Evolutionary conservation across 345 rosid species (phyloP), one percentile per base, ranked within the genome.

Genomic region (Litchi chinensis): DNA sequence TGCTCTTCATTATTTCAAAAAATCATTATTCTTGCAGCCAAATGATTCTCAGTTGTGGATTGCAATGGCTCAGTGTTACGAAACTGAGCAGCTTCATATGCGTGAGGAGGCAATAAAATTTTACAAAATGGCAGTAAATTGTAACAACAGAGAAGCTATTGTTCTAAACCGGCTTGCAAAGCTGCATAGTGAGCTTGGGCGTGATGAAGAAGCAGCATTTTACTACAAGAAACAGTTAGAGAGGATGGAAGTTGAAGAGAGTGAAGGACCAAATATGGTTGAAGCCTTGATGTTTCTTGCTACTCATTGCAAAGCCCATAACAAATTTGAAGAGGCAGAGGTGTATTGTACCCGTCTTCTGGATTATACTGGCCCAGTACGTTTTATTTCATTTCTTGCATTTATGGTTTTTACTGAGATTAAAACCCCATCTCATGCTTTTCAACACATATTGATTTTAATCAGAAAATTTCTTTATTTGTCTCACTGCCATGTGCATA

Each of bases 31-130:
- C 86, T 91, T 94, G 83, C 98, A 93, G 77, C 95, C 98, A 3
- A 90, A 81, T 79, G 98, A 96, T 88, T 91, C 98, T 81, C 89
- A 98, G 77, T 71, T 92, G 81, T 96, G 98, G 99, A 94, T 94
- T 74, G 99, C 99, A 5, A 96, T 96, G 97, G 99, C 95, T 72
- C 94, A 94, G 74, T 94, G 98, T 82, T 96, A 93, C 70, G 93
- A 94, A 76, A 88, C 93, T 0, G 95, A 96, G 57, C 91, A 93
- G 85, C 93, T 96, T 76, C 91, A 84, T 80, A 90, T 94, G 95
- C 92, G 90, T 43, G 98, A 94, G 84, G 97, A 91, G 65, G 98
- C 99, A 81, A 91, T 96, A 78, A 91, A 93, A 86, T 96, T 98
- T 86, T 94, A 96, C 81, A 90, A 85, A 85, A 91, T 90, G 74